Base-by-base conservation (phyloP, 345 rosid genomes). In the Erodium maritimum region DNA sequence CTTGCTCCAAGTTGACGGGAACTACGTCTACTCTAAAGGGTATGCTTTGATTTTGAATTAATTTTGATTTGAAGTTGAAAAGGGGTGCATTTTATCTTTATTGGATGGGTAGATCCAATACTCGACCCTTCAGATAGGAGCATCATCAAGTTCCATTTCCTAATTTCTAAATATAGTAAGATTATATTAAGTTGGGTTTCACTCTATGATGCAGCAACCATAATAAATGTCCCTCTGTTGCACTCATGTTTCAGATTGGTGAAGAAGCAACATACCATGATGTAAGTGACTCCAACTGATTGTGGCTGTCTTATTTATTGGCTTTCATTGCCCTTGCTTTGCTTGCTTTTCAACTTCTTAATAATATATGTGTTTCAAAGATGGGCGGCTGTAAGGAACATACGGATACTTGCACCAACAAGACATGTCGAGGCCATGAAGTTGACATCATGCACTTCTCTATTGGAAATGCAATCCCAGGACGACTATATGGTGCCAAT, bases 401-500 rank as follows among this genome's bases (percentile, higher is more conserved):
- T 58, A 55, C 65, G 17, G 72, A 60, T 34, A 76, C 85, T 45
- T 93, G 97, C 79, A 89, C 85, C 52, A 87, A 69, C 82, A 89
- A 85, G 77, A 75, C 85, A 61, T 93, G 99, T 80, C 87, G 76
- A 79, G 95, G 97, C 60, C 84, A 87, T 61, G 99, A 93, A 77
- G 97, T 93, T 61, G 99, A 93, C 68, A 93, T 93, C n/a, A 89
- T 93, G 99, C 97, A 93, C 71, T 93, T 93, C 81, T 89, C 94
- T 14, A 82, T 85, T 55, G 99, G 99, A 79, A 83, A 77, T 69
- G 97, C 99, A 67, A 85, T 93, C 64, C 99, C 99, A 1, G 97
- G 99, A 62, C 84, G 96, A 34, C 91, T 93, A 10, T 93, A 93
- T 56, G 99, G 99, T 58, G 88, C 91, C 62, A 89, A 93, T 63